Evolutionary conservation across 768 basidiomycete genomes (phyloP), one percentile per base, ranked within the genome.

Genomic region (Psilocybe tampanensis): DNA sequence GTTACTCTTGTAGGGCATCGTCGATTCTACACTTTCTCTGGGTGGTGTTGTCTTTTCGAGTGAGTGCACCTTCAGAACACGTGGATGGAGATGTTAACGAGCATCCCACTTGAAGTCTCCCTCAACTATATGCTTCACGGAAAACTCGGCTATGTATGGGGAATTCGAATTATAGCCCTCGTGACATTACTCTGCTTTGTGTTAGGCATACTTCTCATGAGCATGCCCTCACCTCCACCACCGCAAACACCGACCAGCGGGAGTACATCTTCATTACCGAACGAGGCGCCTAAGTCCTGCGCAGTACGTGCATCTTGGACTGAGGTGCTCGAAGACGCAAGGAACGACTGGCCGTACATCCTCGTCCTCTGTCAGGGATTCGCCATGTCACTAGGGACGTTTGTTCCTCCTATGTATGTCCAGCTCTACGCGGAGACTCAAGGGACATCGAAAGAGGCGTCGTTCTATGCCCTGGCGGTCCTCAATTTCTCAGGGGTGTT

Each of bases 1-100:
- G n/a, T 6, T 43, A 19, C 6, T 4, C 44, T 8, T 9, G 41
- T 18, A 57, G 58, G 70, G 72, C 2, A 57, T 73, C 19, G 62
- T 71, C 41, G 58, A 70, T 43, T 78, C 80, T 1, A 79, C 80
- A 3, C 81, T 80, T 7, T 58, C 66, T 3, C 51, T 67, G 1
- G 72, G 72, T 12, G 70, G 65, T 6, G 60, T 71, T 2, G 54
- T 70, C n/a, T 71, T 69, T 51, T 68, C 72, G n/a, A 71, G 72
- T 52, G 63, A 66, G 54, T 23, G 17, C 19, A n/a, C 9, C 7
- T 18, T n/a, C n/a, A n/a, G n/a, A n/a, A 12, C 12, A 9, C 29
- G 29, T 9, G 29, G 29, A 5, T 29, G 4, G 29, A 29, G 29
- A 29, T 29, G 4, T 9, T 29, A 29, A 29, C 29, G 29, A 29